Percentiles rank a stretch among this genome's conserved stretches.
These are phyloP conservation scores for Cyberlindnera amylophila DNA, from an alignment of 805 yeast species.

Conservation along the genomic window DNA sequence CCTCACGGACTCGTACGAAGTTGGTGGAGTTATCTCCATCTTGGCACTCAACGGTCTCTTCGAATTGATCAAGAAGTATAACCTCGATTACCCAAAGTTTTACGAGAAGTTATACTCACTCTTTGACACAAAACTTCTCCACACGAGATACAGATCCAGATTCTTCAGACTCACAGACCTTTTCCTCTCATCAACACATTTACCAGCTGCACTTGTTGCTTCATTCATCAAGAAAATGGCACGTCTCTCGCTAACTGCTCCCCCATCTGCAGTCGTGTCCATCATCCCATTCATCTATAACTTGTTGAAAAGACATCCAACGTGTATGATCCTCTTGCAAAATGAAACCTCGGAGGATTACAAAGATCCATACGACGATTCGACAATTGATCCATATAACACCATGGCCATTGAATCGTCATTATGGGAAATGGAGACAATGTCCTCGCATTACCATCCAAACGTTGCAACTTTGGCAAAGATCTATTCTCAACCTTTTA, in stretches of 20 bases:
- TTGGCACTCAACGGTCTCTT: conserved; percentile 85
- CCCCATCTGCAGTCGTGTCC: conserved; percentile 86
- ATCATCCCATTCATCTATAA: conserved; percentile 90
- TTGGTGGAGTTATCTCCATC: conserved; percentile 60
- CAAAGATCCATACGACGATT: conserved; percentile 62
- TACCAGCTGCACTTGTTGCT: conserved; percentile 79
- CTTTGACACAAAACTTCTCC: conserved; percentile 70
- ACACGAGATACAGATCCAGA: conserved; percentile 77
- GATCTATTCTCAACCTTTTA: conserved; percentile 85
- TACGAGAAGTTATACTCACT: conserved; percentile 77
- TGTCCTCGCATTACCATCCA: conserved; percentile 87
- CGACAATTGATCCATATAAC: conserved; percentile 68
- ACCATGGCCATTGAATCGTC: conserved; percentile 83
- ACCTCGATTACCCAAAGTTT: conserved; percentile 90
- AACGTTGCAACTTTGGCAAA: conserved; percentile 90
- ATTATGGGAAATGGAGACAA: conserved; percentile 84
- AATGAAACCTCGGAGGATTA: conserved; percentile 31
- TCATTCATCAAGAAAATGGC: conserved; percentile 84
- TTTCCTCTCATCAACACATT: conserved; percentile 81
- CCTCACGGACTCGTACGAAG: conserved; percentile 76
- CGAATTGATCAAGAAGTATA: conserved; percentile 74
- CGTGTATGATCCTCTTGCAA: conserved; percentile 88
- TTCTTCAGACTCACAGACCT: conserved; percentile 84
- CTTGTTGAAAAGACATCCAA: conserved; percentile 84
- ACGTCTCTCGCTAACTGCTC: conserved; percentile 67